Base-by-base conservation (phyloP, 2,329 filamentous ascomycete species). In the Cordyceps javanica region DNA sequence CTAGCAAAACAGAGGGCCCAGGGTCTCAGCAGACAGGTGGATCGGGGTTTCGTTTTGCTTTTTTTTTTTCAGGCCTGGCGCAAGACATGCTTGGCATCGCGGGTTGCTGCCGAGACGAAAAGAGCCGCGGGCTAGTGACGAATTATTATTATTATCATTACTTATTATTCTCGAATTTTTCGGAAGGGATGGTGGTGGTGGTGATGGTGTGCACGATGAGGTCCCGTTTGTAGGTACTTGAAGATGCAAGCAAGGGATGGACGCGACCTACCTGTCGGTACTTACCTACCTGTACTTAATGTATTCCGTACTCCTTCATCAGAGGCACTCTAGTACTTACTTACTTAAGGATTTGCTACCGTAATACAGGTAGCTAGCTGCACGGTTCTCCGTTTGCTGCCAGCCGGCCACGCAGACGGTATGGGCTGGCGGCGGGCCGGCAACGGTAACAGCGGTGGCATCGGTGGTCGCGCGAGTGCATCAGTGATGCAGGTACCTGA, bases 81-180 rank as follows among this genome's bases (percentile, higher is more conserved):
- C 42, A 16, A 21, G 42, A 9, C 55, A 44, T 51, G 46, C 55
- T 57, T 52, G 38, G 55, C 55, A 52, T 57, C 46, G 46, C 26
- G 53, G 42, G n/a, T 32, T 34, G 10, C 30, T 54, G 39, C 28
- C 51, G 39, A 54, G 36, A 36, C 38, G 14, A 28, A 19, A 11
- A 41, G 13, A 25, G 41, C 41, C 23, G 41, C 41, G 45, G 25
- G 6, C 19, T 7, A 32, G 46, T 11, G 19, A n/a, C n/a, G n/a
- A n/a, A n/a, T n/a, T n/a, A n/a, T n/a, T n/a, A n/a, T n/a, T n/a
- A n/a, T n/a, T n/a, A n/a, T n/a, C n/a, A n/a, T n/a, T n/a, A n/a
- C n/a, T n/a, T n/a, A n/a, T n/a, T n/a, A n/a, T n/a, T n/a, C n/a
- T n/a, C n/a, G n/a, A n/a, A n/a, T n/a, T n/a, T n/a, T n/a, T n/a